A percentile compares a stretch with the other conserved stretches of the same genome.
phyloP scores from a whole-genome alignment of 345 rosid species.

The Ricinus communis region DNA sequence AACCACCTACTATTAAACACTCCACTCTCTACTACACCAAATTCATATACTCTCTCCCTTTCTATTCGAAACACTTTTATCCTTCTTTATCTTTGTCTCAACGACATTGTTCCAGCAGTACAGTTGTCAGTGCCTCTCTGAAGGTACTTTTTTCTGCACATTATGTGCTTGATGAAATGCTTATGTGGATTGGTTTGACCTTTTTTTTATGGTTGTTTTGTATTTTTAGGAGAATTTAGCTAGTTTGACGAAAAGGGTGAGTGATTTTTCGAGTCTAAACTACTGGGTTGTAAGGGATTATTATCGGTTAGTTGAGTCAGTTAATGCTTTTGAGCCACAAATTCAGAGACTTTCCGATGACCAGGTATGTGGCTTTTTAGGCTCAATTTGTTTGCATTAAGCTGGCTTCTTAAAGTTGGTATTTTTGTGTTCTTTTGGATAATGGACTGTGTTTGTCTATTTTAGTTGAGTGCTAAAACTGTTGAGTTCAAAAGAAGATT shows the following conservation, averaged over 20 bases:
- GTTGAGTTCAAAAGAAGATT: slow-evolving; percentile 67
- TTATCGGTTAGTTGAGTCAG: slow-evolving; percentile 68
- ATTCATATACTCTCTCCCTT: slow-evolving; percentile 28
- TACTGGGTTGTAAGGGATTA: slow-evolving; percentile 90
- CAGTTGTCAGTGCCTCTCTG: slow-evolving; percentile 38
- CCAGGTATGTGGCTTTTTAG: slow-evolving; percentile 70
- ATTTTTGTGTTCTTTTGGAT: slow-evolving; percentile 12
- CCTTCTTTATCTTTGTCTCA: slow-evolving; percentile 18
- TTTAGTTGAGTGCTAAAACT: slow-evolving; percentile 76
- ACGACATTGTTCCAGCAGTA: slow-evolving; percentile 17
- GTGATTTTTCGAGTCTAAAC: slow-evolving; percentile 64
- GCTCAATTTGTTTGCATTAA: too few relatives aligned
- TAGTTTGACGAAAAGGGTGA: slow-evolving; percentile 42
- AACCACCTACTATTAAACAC: slow-evolving; percentile 27
- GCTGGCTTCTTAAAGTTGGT: slow-evolving; percentile 6
- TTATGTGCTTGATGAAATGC: slow-evolving; percentile 57
- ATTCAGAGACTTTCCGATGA: slow-evolving; percentile 65
- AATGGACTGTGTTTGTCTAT: slow-evolving; percentile 2
- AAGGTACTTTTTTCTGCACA: slow-evolving; percentile 43
- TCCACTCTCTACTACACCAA: slow-evolving; percentile 24
- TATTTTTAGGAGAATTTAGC: slow-evolving; percentile 47
- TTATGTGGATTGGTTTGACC: slow-evolving; percentile 9
- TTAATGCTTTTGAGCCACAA: slow-evolving; percentile 58
- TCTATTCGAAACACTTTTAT: slow-evolving; percentile 14
- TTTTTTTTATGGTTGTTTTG: neutral